Percentiles rank a stretch among this genome's conserved stretches.
Conservation (phyloP, 306 rosid species). For the Corylus avellana region DNA sequence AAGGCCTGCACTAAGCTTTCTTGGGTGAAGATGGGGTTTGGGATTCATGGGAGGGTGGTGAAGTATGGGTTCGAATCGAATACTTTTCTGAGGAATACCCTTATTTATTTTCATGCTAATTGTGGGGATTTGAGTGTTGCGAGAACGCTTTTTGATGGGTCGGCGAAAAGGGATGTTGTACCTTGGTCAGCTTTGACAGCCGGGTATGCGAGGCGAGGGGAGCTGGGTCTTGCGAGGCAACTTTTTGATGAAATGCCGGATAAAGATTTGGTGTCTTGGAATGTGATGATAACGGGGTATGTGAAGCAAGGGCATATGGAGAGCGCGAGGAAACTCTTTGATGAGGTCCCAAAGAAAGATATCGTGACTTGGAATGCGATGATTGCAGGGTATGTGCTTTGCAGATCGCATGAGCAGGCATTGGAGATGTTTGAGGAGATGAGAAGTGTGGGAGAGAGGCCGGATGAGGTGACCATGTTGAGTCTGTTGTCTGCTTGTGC, state of each 20-base stretch:
- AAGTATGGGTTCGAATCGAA: constrained; percentile 65
- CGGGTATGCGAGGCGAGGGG: constrained; percentile 71
- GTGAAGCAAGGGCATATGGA: constrained; percentile 72
- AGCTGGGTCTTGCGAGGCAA: constrained; percentile 48
- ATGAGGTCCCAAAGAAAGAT: constrained; percentile 62
- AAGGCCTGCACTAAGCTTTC: constrained; percentile 81
- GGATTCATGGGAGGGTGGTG: constrained; percentile 65
- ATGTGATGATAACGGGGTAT: constrained; percentile 88
- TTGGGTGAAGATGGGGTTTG: constrained; percentile 62
- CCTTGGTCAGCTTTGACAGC: constrained; percentile 80
- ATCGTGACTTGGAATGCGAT: constrained; percentile 79
- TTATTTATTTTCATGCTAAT: constrained; percentile 68
- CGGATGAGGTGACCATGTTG: constrained; percentile 79
- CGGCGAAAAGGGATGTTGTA: constrained; percentile 58
- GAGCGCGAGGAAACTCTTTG: constrained; percentile 64
- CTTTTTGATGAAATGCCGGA: constrained; percentile 77
- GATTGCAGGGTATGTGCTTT: constrained; percentile 65
- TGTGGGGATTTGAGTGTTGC: constrained; percentile 80
- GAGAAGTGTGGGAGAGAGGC: constrained; percentile 48
- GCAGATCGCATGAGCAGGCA: constrained; percentile 42
- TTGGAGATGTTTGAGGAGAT: constrained; percentile 77
- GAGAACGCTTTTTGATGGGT: constrained; percentile 52
- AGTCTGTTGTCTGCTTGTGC: constrained; percentile 71
- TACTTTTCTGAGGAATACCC: constrained; percentile 56
- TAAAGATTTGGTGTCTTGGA: constrained; percentile 79